Percentiles rank a stretch among this genome's conserved stretches.
Conservation (phyloP, 495 filamentous ascomycete species). For the Trichoderma asperelloides region DNA sequence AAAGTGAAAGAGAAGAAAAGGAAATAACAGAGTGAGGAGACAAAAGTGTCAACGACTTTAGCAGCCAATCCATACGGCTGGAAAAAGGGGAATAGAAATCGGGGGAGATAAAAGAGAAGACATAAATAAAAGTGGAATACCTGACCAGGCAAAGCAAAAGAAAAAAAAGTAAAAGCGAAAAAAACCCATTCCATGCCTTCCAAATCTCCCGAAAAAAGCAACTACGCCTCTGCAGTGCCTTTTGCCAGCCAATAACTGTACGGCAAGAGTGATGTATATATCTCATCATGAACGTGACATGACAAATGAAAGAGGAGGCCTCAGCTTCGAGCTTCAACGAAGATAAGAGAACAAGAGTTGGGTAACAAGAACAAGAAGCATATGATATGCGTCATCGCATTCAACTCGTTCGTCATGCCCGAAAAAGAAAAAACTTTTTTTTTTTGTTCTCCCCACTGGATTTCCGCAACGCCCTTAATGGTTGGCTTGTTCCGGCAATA, state of each 20-base stretch:
- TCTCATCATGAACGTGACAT: conserved; percentile 4
- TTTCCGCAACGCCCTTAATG: not conserved
- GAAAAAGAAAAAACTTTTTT: not conserved
- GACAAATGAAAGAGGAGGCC: not conserved
- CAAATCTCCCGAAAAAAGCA: not conserved
- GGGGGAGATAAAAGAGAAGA: not conserved
- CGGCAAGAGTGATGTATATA: not conserved
- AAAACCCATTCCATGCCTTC: not conserved
- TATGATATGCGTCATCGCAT: not conserved
- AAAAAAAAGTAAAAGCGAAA: not conserved
- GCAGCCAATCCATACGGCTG: not conserved
- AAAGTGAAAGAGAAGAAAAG: not conserved
- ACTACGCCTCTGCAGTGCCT: not conserved
- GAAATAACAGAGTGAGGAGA: not conserved
- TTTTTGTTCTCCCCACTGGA: not conserved
- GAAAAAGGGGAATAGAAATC: not conserved
- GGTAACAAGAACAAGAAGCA: not conserved
- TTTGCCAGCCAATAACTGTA: not conserved
- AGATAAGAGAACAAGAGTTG: not conserved
- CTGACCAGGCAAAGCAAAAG: not conserved
- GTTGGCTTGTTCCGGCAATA: not conserved
- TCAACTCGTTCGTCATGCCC: not conserved
- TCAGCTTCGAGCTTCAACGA: not conserved
- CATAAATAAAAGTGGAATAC: not conserved
- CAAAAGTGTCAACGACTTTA: too few relatives aligned